phyloP scores from a whole-genome alignment of 768 basidiomycete species.

The Candolleomyces efflorescens region DNA sequence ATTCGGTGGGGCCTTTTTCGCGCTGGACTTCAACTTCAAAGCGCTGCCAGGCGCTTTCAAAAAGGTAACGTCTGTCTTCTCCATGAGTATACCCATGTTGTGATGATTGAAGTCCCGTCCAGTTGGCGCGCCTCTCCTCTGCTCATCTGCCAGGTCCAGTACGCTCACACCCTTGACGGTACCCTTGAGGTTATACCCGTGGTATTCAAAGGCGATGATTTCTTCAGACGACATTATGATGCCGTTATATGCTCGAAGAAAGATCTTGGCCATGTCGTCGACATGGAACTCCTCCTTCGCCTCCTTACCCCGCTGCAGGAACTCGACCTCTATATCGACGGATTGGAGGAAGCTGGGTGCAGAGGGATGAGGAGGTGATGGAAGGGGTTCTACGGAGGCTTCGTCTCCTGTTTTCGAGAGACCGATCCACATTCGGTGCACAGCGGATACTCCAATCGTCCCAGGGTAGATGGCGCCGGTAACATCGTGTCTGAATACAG shows the following conservation, averaged over 20 bases:
- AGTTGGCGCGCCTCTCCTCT: constrained; percentile 37
- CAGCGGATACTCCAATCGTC: constrained; percentile 67
- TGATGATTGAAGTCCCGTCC: constrained; percentile 19
- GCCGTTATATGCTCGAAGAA: constrained; percentile 71
- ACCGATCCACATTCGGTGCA: constrained; percentile 88
- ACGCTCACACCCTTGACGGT: constrained; percentile 55
- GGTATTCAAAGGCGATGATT: constrained; percentile 81
- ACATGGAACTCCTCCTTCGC: constrained; percentile 72
- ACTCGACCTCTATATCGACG: constrained; percentile 77
- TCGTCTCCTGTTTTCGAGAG: constrained; percentile 75
- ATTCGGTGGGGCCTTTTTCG: constrained; percentile 90
- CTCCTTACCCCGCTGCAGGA: constrained; percentile 50
- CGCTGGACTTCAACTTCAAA: constrained; percentile 90
- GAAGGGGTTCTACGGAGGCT: constrained; percentile 65
- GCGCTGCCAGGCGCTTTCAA: constrained; percentile 76
- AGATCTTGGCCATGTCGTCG: constrained; percentile 78
- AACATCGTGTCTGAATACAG: constrained; percentile 62
- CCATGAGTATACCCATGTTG: constrained; percentile 77
- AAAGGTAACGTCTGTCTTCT: constrained; percentile 88
- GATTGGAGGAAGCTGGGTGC: constrained; percentile 67
- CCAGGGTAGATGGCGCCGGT: constrained; percentile 68
- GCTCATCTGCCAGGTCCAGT: constrained; percentile 60
- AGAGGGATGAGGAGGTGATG: constrained; percentile 43
- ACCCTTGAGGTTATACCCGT: constrained; percentile 78
- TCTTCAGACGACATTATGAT: constrained; percentile 68